Evolutionary conservation across 257 asterid species (phyloP).

Genomic region (Solanum neorickii): DNA sequence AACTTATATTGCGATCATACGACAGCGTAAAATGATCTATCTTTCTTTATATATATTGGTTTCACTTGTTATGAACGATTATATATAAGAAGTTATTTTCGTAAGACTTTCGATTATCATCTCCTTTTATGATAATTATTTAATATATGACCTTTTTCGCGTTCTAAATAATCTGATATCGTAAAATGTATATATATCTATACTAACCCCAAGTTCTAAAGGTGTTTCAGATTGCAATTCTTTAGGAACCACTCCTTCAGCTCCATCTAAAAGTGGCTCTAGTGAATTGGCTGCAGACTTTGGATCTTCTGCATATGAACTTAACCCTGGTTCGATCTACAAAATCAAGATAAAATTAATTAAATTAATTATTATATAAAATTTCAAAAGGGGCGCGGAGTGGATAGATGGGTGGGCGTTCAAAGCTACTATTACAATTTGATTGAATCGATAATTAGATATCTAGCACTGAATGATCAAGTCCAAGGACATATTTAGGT

Average conservation of each 20-base stretch:
- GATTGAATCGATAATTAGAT: not conserved
- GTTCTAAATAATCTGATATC: too few species aligned
- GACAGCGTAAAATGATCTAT: not conserved
- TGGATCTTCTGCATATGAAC: slow-evolving; percentile 53
- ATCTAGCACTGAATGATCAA: not conserved
- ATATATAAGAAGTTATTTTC: too few species aligned
- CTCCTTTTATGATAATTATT: not conserved
- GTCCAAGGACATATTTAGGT: too few species aligned
- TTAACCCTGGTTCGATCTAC: slow-evolving; percentile 65
- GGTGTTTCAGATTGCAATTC: slow-evolving; percentile 43
- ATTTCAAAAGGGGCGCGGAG: too few species aligned
- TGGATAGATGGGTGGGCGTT: too few species aligned
- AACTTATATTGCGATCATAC: too few species aligned
- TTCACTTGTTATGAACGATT: not conserved
- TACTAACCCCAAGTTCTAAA: slow-evolving; percentile 66
- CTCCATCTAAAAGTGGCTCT: slow-evolving; percentile 40
- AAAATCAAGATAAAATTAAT: not conserved
- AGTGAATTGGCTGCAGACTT: slow-evolving; percentile 63
- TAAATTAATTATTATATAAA: not conserved
- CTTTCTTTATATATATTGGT: not conserved
- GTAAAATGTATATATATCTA: not conserved
- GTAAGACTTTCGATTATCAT: too few species aligned
- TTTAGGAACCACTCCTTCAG: slow-evolving; percentile 57
- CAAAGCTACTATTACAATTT: not conserved
- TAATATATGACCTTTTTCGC: not conserved